phyloP scores from a whole-genome alignment of 495 filamentous ascomycete species.

The Lasiosphaeris hirsuta region DNA sequence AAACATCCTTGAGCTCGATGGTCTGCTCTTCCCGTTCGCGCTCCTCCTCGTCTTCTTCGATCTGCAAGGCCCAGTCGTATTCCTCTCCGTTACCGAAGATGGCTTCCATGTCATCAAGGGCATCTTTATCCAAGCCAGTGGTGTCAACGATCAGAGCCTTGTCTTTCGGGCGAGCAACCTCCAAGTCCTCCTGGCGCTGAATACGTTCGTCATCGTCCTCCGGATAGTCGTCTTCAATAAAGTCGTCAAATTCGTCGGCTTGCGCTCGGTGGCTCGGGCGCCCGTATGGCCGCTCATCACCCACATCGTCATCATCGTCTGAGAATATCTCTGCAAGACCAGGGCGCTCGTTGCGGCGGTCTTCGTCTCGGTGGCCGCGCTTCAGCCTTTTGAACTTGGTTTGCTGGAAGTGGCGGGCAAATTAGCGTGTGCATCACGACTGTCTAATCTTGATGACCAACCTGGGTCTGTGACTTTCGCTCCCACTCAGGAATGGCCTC shows the following conservation, averaged over 20 bases:
- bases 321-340: slow-evolving; percentile 89
- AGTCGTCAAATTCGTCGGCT: slow-evolving; percentile 88
- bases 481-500: slow-evolving; percentile 69
- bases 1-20: slow-evolving; percentile 94
- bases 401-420: slow-evolving; percentile 38
- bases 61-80: slow-evolving; percentile 86
- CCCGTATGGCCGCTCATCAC: slow-evolving; percentile 55
- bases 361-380: slow-evolving; percentile 75
- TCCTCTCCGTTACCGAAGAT: slow-evolving; percentile 95
- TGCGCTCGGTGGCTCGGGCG: slow-evolving; percentile 50
- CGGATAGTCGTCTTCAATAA: slow-evolving; percentile 93
- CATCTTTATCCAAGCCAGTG: slow-evolving; percentile 82
- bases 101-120: slow-evolving; percentile 87
- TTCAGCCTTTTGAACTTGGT: slow-evolving; percentile 94
- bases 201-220: slow-evolving; percentile 79
- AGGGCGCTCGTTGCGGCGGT: slow-evolving; percentile 57
- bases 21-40: slow-evolving; percentile 61
- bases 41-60: slow-evolving; percentile 77
- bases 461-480: slow-evolving; percentile 59
- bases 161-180: slow-evolving; percentile 71
- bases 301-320: slow-evolving; percentile 81
- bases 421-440: slow-evolving; percentile 22
- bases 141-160: slow-evolving; percentile 62
- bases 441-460: slow-evolving; percentile 32
- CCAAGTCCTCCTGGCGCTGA: slow-evolving; percentile 77